Conservation (phyloP, 148 eudicot species). For the Oxyria digyna region DNA sequence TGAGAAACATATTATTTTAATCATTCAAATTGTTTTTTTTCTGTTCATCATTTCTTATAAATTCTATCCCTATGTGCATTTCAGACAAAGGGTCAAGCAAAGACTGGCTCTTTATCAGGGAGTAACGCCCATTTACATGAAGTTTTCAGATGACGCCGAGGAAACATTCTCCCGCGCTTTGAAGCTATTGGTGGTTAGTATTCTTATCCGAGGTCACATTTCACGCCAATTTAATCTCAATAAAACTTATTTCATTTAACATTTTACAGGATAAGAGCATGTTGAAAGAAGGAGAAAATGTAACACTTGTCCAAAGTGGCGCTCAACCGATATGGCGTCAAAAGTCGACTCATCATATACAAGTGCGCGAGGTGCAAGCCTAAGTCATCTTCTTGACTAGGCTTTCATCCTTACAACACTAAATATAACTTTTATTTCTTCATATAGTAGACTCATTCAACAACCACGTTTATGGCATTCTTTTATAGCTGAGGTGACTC, state of each 20-base stretch:
- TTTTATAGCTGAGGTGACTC: neutral
- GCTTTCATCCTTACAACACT: neutral
- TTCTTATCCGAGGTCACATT: neutral
- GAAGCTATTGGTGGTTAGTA: slow-evolving; percentile 55
- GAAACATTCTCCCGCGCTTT: slow-evolving; percentile 88
- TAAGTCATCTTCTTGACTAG: slow-evolving; percentile 10
- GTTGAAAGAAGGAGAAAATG: slow-evolving; percentile 55
- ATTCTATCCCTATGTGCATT: slow-evolving; percentile 7
- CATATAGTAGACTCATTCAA: neutral
- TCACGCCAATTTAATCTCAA: neutral
- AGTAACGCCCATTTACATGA: slow-evolving; percentile 80
- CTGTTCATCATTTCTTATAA: neutral
- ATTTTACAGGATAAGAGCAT: slow-evolving; percentile 49
- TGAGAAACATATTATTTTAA: neutral
- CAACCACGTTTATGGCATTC: neutral
- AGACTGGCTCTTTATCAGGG: slow-evolving; percentile 74
- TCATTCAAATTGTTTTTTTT: neutral
- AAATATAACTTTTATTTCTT: neutral
- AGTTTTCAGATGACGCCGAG: slow-evolving; percentile 86
- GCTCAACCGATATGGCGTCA: slow-evolving; percentile 96
- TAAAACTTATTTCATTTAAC: neutral
- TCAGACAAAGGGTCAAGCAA: slow-evolving; percentile 83
- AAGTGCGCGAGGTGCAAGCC: slow-evolving; percentile 71
- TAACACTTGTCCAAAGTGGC: slow-evolving; percentile 95
- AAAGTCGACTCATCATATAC: slow-evolving; percentile 91